A percentile compares a stretch with the other conserved stretches of the same genome.
Evolutionary conservation across 2,329 filamentous ascomycete species (phyloP).

Genomic region (Hypoxylon sp.): DNA sequence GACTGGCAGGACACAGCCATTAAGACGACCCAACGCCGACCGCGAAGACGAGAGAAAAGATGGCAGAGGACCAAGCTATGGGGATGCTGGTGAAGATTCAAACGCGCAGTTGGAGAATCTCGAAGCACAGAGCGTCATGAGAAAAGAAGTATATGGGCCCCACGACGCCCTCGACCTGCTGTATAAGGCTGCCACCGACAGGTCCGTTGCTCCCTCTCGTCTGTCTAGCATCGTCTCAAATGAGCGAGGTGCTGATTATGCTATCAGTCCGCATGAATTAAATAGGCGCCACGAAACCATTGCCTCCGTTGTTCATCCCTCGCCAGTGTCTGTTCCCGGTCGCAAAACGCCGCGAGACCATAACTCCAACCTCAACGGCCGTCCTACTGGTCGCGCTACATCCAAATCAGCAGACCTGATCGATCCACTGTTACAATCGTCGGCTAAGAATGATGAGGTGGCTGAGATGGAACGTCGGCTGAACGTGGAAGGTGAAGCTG

Average conservation of each 20-base stretch:
- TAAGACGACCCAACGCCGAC: conserved; percentile 71
- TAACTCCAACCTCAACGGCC: conserved; percentile 44
- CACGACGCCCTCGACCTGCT: conserved; percentile 93
- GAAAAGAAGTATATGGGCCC: conserved; percentile 84
- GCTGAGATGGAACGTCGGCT: conserved; percentile 62
- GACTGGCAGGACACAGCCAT: conserved; percentile 74
- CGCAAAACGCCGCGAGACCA: conserved; percentile 47
- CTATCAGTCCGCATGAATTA: conserved; percentile 50
- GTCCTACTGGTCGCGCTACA: conserved; percentile 42
- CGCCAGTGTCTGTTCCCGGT: conserved; percentile 44
- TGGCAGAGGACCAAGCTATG: conserved; percentile 52
- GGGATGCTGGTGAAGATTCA: conserved; percentile 64
- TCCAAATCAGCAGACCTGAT: conserved; percentile 53
- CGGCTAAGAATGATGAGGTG: conserved; percentile 45
- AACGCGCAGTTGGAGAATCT: conserved; percentile 75
- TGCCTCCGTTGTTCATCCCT: conserved; percentile 48
- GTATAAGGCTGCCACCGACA: conserved; percentile 85
- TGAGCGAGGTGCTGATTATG: conserved; percentile 44
- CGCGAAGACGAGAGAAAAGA: conserved; percentile 54
- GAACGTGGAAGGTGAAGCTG: conserved; percentile 64
- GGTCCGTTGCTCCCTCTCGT: conserved; percentile 57
- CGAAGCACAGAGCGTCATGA: conserved; percentile 75
- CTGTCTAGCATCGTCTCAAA: conserved; percentile 36
- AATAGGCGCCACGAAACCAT: conserved; percentile 49
- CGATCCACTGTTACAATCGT: conserved; percentile 52